Evolutionary conservation across 106 monocot genomes (phyloP).

Genomic region (Apostasia ramifera): DNA sequence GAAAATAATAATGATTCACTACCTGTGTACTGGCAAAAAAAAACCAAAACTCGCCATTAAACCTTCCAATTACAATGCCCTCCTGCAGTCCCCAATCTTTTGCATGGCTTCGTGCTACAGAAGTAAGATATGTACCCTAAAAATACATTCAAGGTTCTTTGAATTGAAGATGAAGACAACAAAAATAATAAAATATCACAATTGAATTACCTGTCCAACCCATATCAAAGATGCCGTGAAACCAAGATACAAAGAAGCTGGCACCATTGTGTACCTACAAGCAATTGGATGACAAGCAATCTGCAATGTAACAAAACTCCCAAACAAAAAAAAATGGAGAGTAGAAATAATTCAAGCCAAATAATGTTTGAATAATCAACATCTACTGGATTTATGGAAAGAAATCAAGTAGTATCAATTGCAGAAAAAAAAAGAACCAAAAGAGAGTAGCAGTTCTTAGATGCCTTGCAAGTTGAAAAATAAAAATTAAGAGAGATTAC

Average conservation of each 20-base stretch:
- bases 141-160: conserved; percentile 2
- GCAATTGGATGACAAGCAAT: background rate
- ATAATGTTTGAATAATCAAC: no score
- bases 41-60: conserved; percentile 98
- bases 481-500: no score
- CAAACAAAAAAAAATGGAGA: no score
- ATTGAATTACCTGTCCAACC: conserved; percentile 75
- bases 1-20: background rate
- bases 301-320: background rate
- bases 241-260: conserved; percentile 90
- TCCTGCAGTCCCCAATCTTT: conserved; percentile 70
- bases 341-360: no score
- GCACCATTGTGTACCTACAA: conserved; percentile 96
- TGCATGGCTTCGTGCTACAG: conserved; percentile 77
- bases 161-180: background rate
- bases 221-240: conserved; percentile 91
- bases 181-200: background rate
- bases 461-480: no score
- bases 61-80: conserved; percentile 70
- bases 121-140: conserved; percentile 87
- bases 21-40: conserved; percentile 89
- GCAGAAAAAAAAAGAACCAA: no score
- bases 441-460: no score
- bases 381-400: no score
- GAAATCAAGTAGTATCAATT: no score